Conservation (phyloP, 2,329 filamentous ascomycete species). For the Fusarium mangiferae region DNA sequence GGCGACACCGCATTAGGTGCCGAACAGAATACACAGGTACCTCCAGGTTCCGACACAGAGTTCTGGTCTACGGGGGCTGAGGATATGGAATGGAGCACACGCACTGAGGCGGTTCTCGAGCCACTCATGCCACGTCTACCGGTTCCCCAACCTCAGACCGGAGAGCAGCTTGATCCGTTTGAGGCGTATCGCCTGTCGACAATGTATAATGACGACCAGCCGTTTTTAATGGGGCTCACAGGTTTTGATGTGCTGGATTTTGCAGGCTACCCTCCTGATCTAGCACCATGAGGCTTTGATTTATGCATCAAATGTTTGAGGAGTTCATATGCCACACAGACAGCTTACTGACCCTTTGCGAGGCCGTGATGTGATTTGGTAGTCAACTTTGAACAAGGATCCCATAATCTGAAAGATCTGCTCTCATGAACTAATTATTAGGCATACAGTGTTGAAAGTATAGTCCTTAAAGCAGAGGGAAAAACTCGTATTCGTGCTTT, state of each 20-base stretch:
- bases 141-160: accelerated
- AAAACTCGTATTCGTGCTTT: neutral
- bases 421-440: accelerated
- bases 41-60: neutral
- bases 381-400: neutral
- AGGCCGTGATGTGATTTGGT: accelerated
- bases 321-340: no score
- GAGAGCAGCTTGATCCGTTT: neutral
- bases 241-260: neutral
- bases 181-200: neutral
- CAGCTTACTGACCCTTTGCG: accelerated
- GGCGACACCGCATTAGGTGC: accelerated
- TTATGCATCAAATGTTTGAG: no score
- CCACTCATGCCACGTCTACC: neutral
- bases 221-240: neutral
- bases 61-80: neutral
- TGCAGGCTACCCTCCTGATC: neutral
- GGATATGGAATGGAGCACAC: neutral
- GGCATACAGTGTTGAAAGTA: accelerated
- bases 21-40: neutral
- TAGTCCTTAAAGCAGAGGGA: accelerated
- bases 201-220: neutral
- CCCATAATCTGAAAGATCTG: no score
- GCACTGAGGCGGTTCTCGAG: neutral
- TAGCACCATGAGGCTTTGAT: neutral